Evolutionary conservation across 352 stramenopile species (phyloP), one percentile per base, ranked within the genome.

Genomic region (Globisporangium iwayamae): DNA sequence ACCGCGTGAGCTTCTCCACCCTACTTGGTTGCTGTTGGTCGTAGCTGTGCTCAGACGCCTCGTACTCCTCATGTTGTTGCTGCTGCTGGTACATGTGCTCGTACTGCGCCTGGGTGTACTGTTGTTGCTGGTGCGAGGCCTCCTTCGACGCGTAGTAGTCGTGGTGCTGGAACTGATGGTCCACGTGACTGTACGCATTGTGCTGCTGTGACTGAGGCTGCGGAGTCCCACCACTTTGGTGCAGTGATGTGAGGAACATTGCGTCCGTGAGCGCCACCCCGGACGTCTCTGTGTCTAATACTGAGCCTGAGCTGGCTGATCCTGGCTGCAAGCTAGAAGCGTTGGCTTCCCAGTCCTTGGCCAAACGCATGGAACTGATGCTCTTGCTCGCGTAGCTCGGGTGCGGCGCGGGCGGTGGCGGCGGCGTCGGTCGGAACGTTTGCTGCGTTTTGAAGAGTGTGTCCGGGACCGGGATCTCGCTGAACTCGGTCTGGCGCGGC

Each of bases 201-300:
- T 53, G 55, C 22, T 60, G 55, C 11, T 62, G 47, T 16, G 46
- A 32, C 39, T 62, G 47, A 25, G 46, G n/a, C 39, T 46, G 39
- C 13, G 13, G 39, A 14, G 11, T 18, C 2, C 10, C 14, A 6
- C 48, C 48, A 13, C 30, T 60, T 16, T 68, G 63, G 50, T 85
- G 75, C 30, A 84, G 80, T 0, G 78, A 84, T 18, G 75, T 83
- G n/a, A 85, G 62, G 43, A 84, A 54, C 62, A 83, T 78, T 6
- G 69, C 76, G 57, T 83, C 78, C 0, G 68, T 80, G 22, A 80
- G 62, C 22, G 60, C 65, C 28, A 62, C 58, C 8, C 56, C 53
- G 8, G 65, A 38, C 14, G 74, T 57, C 13, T 65, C 47, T 6
- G 63, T 3, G 6, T 50, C 8, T 59, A 59, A 14, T 62, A 51